Base-by-base conservation (phyloP, 306 rosid genomes). In the Citrullus amarus region DNA sequence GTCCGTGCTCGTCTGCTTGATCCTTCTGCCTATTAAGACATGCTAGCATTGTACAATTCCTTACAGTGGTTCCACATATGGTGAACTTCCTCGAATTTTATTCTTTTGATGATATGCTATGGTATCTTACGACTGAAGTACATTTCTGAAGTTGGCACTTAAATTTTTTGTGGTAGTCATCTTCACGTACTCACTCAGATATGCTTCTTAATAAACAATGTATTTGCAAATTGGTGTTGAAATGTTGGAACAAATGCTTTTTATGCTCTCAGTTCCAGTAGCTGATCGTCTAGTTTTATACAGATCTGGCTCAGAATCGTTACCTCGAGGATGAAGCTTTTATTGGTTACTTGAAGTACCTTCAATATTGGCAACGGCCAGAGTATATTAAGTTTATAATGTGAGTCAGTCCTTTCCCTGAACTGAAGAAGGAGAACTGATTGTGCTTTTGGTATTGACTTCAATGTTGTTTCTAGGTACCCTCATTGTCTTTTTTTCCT, bases 221-320 rank as follows among this genome's bases (percentile, higher is more conserved):
- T 16, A 5, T 13, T 12, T 18, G 20, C 58, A 25, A 14, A 44
- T 13, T 55, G 66, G 36, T 39, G 39, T 18, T 18, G 46, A 57
- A 38, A 62, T 38, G n/a, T 62, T 62, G 3, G 41, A 44, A 4
- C 18, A 20, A 28, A 28, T 78, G 46, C 39, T 59, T 25, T 30
- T 63, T 63, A 17, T 28, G 28, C n/a, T 77, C 30, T 68, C 55
- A 65, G 61, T n/a, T 70, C 38, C 17, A 34, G 58, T 79, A 80
- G 79, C 63, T 61, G 25, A 51, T 65, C 60, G 76, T 77, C 84
- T 18, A 51, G 78, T 55, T 59, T 76, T 15, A 15, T 79, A 60
- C 86, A 92, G 98, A 95, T 89, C 85, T 95, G 90, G 98, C 97
- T 57, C 97, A 95, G 82, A 95, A 92, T 83, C 97, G 97, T 9